Conservation (phyloP, 164 flowering plant species). For the Vitis rotundifolia region DNA sequence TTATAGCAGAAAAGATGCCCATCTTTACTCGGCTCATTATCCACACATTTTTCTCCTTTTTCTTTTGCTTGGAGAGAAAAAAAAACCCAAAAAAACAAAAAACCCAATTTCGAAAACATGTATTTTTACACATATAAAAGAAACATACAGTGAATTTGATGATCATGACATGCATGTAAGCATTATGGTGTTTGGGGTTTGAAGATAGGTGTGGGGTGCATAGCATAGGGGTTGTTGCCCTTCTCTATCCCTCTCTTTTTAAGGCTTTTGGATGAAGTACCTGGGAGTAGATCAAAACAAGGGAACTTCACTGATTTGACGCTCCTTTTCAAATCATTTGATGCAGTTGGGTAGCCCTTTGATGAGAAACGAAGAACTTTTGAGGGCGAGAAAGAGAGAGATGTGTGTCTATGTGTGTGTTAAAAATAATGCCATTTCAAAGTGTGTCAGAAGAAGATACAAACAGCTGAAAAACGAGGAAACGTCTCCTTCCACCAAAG, state of each 20-base stretch:
- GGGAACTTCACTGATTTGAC: constrained; percentile 59
- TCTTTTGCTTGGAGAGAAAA: neutral
- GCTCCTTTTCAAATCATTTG: constrained; percentile 59
- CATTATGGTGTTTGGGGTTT: too few species aligned
- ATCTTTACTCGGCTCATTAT: constrained; percentile 55
- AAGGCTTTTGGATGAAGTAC: constrained; percentile 27
- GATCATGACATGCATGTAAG: too few species aligned
- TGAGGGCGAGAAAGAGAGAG: constrained; percentile 16
- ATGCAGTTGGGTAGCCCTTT: constrained; percentile 33
- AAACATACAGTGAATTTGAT: too few species aligned
- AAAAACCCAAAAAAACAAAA: too few species aligned
- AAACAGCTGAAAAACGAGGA: constrained; percentile 85
- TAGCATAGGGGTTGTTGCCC: constrained; percentile 8
- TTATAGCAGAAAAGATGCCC: constrained; percentile 55
- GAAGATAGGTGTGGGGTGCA: too few species aligned
- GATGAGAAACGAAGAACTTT: constrained; percentile 18
- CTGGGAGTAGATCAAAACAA: constrained; percentile 54
- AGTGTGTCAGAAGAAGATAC: constrained; percentile 53
- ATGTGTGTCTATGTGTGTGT: constrained; percentile 11
- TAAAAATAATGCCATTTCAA: constrained; percentile 14
- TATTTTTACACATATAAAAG: too few species aligned
- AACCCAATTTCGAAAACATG: too few species aligned
- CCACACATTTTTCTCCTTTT: constrained; percentile 23
- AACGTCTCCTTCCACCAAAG: constrained; percentile 68
- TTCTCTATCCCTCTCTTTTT: constrained; percentile 16